Evolutionary conservation across 2,329 filamentous ascomycete genomes (phyloP), one percentile per base, ranked within the genome.

Genomic region (Aplosporella prunicola): DNA sequence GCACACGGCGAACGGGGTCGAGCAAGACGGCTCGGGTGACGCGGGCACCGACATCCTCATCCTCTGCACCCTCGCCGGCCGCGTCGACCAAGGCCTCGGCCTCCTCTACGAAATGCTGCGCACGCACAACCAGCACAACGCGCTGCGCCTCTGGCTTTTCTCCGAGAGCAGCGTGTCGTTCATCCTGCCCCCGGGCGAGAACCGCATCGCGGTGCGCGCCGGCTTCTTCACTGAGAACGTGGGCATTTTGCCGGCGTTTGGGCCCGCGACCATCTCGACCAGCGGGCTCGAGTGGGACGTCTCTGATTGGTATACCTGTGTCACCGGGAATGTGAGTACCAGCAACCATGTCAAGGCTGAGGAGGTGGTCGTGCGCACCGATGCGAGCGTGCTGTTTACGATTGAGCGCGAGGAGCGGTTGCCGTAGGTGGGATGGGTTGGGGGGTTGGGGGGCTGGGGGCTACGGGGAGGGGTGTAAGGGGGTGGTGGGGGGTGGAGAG

Each of bases 201-300:
- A 91, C 48, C 62, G 56, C 3, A 82, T 96, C 45, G 67, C 70
- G 5, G 78, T 83, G 15, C 72, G 77, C 42, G 53, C 48, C 18
- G 53, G 56, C 1, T 59, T 73, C 2, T 83, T 94, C 50, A 83
- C 74, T 5, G 80, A 83, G 55, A 78, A 93, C 53, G 73, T 93
- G 20, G 91, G 91, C 8, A 83, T 98, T 45, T 67, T 98, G 25
- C 91, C 91, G 0, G 63, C 96, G 15, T 81, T 78, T 39, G 83
- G 80, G n/a, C 75, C 79, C 3, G 80, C 83, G 31, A 59, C 71
- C n/a, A 86, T 98, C 49, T 80, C 77, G 6, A 93, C 85, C 0
- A 63, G 67, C 10, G 91, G 91, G 0, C 66, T 96, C 14, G 80
- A 93, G 55, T 98, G 91, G 91, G 87, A 98, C 60, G 83, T 98